Percentiles rank a stretch among this genome's conserved stretches.
Conservation (phyloP, 352 stramenopile genomes). For the Thraustochytrium striatum region DNA sequence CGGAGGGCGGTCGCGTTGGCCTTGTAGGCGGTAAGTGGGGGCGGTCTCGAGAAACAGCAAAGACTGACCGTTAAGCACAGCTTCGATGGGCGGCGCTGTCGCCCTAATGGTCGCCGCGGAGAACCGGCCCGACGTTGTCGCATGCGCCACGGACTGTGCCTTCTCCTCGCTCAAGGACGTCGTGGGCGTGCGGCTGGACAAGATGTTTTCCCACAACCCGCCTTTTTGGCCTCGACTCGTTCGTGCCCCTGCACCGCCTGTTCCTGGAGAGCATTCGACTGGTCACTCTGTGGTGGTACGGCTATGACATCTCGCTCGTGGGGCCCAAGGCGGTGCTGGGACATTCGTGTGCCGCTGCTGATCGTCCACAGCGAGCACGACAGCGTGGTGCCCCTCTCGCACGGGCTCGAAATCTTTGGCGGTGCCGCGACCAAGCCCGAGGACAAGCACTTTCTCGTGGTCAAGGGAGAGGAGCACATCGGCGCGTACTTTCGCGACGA, state of each 20-base stretch:
- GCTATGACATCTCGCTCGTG: slow-evolving; percentile 8
- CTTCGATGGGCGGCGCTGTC: slow-evolving; percentile 39
- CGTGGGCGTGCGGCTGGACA: slow-evolving; percentile 14
- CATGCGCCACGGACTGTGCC: slow-evolving; percentile 31
- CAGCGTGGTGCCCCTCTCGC: slow-evolving; percentile 40
- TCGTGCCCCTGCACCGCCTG: slow-evolving; percentile 12
- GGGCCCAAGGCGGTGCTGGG: not conserved
- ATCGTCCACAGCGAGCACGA: slow-evolving; percentile 42
- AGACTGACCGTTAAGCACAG: too few relatives aligned
- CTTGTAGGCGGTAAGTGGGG: slow-evolving; percentile 32
- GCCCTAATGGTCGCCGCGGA: slow-evolving; percentile 30
- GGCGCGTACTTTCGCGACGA: slow-evolving; percentile 34
- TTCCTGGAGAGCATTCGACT: slow-evolving; percentile 39
- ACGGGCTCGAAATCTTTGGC: slow-evolving; percentile 27
- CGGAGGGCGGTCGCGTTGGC: slow-evolving; percentile 10
- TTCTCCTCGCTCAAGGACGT: slow-evolving; percentile 40
- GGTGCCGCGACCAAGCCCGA: not conserved
- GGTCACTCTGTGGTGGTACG: slow-evolving; percentile 7
- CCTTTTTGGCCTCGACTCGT: slow-evolving; percentile 24
- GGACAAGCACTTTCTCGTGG: slow-evolving; percentile 34
- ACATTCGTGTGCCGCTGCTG: slow-evolving; percentile 15
- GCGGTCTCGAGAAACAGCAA: too few relatives aligned
- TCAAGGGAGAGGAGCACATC: slow-evolving; percentile 39
- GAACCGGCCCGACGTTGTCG: slow-evolving; percentile 22
- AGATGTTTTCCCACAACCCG: slow-evolving; percentile 43